phyloP scores from a whole-genome alignment of 495 filamentous ascomycete genomes.

The Bacidia gigantensis region DNA sequence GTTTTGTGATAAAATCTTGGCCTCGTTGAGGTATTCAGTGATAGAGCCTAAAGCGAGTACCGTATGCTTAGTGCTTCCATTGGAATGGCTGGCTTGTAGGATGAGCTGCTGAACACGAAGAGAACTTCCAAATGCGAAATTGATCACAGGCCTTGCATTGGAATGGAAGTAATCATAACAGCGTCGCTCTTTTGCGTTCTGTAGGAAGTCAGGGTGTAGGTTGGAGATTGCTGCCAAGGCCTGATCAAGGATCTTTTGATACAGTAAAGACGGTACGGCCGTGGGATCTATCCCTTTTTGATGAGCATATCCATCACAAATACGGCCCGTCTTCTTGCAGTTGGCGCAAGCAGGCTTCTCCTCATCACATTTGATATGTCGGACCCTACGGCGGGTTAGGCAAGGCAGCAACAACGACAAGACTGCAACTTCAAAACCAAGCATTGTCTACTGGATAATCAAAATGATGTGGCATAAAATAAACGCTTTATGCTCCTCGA shows the following conservation, averaged over 20 bases:
- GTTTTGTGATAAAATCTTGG: conserved; percentile 4
- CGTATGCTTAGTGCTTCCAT: conserved; percentile 9
- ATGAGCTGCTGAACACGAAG: conserved; percentile 10
- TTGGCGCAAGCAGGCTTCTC: conserved; percentile 40
- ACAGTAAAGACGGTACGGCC: neutral
- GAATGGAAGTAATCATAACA: conserved; percentile 14
- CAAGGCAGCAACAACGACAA: neutral
- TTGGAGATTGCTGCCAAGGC: neutral
- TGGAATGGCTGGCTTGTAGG: conserved; percentile 15
- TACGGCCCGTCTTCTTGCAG: conserved; percentile 36
- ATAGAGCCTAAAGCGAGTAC: conserved; percentile 16
- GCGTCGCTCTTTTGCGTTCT: conserved; percentile 7
- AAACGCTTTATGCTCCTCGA: neutral
- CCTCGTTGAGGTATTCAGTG: conserved; percentile 3
- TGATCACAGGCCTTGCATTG: neutral
- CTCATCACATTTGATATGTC: conserved; percentile 55
- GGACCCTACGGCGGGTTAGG: conserved; percentile 20
- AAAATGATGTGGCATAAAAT: neutral
- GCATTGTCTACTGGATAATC: neutral
- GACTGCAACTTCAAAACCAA: neutral
- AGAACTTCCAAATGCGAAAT: neutral
- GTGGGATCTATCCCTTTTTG: neutral
- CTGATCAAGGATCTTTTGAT: neutral
- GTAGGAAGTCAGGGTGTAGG: neutral
- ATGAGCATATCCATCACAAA: conserved; percentile 31